A percentile compares a stretch with the other conserved stretches of the same genome.
These are phyloP conservation scores for Ramichloridium luteum DNA, from an alignment of 2,329 filamentous ascomycete genomes.

Conservation along the genomic window DNA sequence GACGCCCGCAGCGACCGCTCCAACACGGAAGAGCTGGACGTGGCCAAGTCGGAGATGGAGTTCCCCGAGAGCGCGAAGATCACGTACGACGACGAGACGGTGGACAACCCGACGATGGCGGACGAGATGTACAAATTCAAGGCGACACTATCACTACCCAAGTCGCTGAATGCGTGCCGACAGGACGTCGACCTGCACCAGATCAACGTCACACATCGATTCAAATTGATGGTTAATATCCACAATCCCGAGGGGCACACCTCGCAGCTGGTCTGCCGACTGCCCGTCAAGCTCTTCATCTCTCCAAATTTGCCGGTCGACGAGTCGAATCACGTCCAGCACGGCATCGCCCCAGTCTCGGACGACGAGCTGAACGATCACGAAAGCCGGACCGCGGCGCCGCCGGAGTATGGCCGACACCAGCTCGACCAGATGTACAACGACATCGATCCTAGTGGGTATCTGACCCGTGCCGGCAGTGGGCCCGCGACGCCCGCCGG, in stretches of 20 bases:
- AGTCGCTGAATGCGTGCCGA: constrained; percentile 67
- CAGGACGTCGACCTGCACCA: constrained; percentile 82
- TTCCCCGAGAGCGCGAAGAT: constrained; percentile 26
- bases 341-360: constrained; percentile 27
- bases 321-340: constrained; percentile 66
- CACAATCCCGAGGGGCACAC: constrained; percentile 91
- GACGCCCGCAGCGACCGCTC: constrained; percentile 22
- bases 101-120: constrained; percentile 27
- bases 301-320: constrained; percentile 85
- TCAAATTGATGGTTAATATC: constrained; percentile 81
- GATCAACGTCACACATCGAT: constrained; percentile 85
- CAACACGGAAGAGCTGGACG: constrained; percentile 26
- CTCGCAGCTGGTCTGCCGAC: constrained; percentile 81
- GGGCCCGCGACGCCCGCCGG: constrained; percentile 55
- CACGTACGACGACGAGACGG: constrained; percentile 27
- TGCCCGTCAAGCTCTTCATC: constrained; percentile 88
- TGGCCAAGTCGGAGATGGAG: constrained; percentile 27
- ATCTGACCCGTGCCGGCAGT: constrained; percentile 42
- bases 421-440: constrained; percentile 83
- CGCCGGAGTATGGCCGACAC: constrained; percentile 87
- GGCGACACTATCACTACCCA: constrained; percentile 57
- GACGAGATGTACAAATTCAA: constrained; percentile 50
- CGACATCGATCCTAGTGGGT: constrained; percentile 68
- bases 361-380: constrained; percentile 37
- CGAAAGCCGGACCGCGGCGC: constrained; percentile 54